Evolutionary conservation across 1,284 basidiomycete genomes (phyloP).

Genomic region (Lignosus rhinocerotis): DNA sequence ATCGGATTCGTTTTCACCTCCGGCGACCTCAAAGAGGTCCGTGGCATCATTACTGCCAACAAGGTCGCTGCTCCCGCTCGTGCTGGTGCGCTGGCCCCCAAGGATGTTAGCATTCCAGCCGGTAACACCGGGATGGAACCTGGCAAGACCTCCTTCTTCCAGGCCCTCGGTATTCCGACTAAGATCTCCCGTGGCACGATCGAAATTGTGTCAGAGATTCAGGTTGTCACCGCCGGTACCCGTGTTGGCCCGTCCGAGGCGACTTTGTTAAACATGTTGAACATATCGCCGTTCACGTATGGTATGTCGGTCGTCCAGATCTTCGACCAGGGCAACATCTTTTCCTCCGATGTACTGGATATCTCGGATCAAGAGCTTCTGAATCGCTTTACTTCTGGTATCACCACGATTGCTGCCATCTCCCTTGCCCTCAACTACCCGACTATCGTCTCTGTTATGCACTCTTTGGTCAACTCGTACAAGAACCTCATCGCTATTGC

Average conservation of each 20-base stretch:
- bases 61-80: slow-evolving; percentile 98
- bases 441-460: slow-evolving; percentile 90
- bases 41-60: slow-evolving; percentile 92
- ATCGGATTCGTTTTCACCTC: slow-evolving; percentile 99
- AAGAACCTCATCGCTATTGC: slow-evolving; percentile 96
- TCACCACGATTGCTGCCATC: slow-evolving; percentile 95
- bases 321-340: slow-evolving; percentile 89
- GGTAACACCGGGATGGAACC: slow-evolving; percentile 99
- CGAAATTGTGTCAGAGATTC: slow-evolving; percentile 97
- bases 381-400: slow-evolving; percentile 87
- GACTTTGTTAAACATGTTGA: slow-evolving; percentile 98
- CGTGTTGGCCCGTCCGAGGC: slow-evolving; percentile 98
- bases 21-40: slow-evolving; percentile 92
- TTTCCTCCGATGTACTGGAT: slow-evolving; percentile 91
- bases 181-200: slow-evolving; percentile 99
- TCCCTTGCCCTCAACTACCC: slow-evolving; percentile 96
- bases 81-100: slow-evolving; percentile 95
- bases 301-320: slow-evolving; percentile 97
- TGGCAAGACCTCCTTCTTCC: slow-evolving; percentile 99
- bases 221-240: slow-evolving; percentile 90
- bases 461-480: slow-evolving; percentile 98
- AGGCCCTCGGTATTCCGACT: slow-evolving; percentile 98
- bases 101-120: slow-evolving; percentile 89
- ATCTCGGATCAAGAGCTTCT: slow-evolving; percentile 90
- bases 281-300: slow-evolving; percentile 98